Base-by-base conservation (phyloP, 73 alveolate species). In the Blepharisma stoltei region DNA sequence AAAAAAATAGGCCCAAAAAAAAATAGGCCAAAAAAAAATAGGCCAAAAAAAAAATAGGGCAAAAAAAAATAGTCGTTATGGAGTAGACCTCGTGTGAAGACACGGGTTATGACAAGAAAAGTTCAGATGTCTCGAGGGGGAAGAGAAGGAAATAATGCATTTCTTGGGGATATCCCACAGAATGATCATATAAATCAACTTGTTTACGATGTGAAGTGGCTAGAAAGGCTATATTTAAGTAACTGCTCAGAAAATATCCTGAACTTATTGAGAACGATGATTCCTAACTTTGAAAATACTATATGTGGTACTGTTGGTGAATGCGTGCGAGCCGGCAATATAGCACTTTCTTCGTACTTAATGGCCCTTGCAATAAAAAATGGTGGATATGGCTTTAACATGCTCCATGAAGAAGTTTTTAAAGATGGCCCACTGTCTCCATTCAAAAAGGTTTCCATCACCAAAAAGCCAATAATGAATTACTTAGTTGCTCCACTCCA, bases 111-210 rank as follows among this genome's bases (percentile, higher is more conserved):
- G 54, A 90, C 94, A 7, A 90, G 98, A 89, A 89, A 83, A 76
- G 96, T 96, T 23, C 82, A 94, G 32, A 86, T 86, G 90, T 80
- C 98, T 6, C 88, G 99, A 85, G 99, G 99, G 37, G 91, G 91
- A 55, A 88, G 95, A 78, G 88, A 94, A 90, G 99, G 99, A 11
- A 95, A 96, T 89, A 95, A 94, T 89, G 99, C 99, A 48, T 96
- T 96, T 83, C 70, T 94, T 7, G 88, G 88, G 45, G 97, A 94
- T 88, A 83, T 76, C 43, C 88, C 83, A 46, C 41, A 55, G 7
- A 54, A 21, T 14, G 81, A 41, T 25, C 49, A 47, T 46, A 86
- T 88, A 4, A 43, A 54, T 9, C 9, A 78, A 65, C 67, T 81
- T 70, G 6, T 77, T 23, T 27, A 77, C 20, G 78, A 73, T n/a